Percentiles rank a stretch among this genome's conserved stretches.
These are phyloP conservation scores for Hortaea sp. DNA, from an alignment of 2,329 filamentous ascomycete species.

Conservation along the genomic window DNA sequence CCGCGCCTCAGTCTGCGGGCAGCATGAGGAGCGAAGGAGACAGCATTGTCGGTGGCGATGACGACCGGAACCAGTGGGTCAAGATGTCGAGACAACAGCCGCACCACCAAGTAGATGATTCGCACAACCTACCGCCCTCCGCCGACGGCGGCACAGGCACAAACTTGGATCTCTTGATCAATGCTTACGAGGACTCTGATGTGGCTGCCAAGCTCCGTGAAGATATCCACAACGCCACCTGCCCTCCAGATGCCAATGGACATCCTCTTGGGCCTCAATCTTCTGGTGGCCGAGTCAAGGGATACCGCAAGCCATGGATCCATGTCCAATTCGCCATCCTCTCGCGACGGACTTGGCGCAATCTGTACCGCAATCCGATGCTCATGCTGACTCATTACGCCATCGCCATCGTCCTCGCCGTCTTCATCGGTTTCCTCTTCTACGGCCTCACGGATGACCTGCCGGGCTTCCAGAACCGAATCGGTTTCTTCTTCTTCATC, in stretches of 20 bases:
- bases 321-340: constrained; percentile 78
- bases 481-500: constrained; percentile 96
- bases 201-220: constrained; percentile 65
- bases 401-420: constrained; percentile 86
- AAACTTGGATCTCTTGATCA: constrained; percentile 72
- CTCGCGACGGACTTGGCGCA: constrained; percentile 87
- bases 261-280: constrained; percentile 24
- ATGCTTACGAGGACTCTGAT: constrained; percentile 65
- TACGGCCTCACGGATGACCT: constrained; percentile 95
- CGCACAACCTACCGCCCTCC: constrained; percentile 27
- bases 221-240: constrained; percentile 66
- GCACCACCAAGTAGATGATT: constrained; percentile 45
- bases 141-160: constrained; percentile 48
- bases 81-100: constrained; percentile 44
- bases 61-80: constrained; percentile 50
- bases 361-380: constrained; percentile 94
- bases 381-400: constrained; percentile 98
- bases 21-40: constrained; percentile 47
- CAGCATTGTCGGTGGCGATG: constrained; percentile 26
- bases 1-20: constrained; percentile 27
- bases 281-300: constrained; percentile 49
- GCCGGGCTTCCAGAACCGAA: constrained; percentile 91
- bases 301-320: constrained; percentile 74
- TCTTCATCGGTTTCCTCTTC: constrained; percentile 90
- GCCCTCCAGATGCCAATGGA: constrained; percentile 52